Evolutionary conservation across 768 basidiomycete genomes (phyloP).

Genomic region (Lentinula lateritia): DNA sequence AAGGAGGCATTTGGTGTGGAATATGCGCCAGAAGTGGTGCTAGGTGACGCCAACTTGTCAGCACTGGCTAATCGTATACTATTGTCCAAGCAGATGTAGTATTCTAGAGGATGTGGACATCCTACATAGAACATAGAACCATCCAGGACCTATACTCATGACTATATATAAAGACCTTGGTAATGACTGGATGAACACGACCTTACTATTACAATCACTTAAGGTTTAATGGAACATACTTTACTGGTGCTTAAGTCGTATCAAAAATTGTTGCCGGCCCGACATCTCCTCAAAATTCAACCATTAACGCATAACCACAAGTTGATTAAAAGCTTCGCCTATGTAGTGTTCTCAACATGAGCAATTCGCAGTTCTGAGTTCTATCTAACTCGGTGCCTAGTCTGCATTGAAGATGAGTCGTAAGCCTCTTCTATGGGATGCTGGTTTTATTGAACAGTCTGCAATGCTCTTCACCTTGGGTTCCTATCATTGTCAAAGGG

Average conservation of each 20-base stretch:
- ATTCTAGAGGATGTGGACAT: too few species aligned
- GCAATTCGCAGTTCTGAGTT: neutral
- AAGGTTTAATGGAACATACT: too few species aligned
- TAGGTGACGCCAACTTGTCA: constrained; percentile 92
- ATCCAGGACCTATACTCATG: neutral
- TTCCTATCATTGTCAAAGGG: constrained; percentile 31
- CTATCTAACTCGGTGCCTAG: neutral
- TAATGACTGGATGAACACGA: too few species aligned
- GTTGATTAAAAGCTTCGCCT: too few species aligned
- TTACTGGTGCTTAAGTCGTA: too few species aligned
- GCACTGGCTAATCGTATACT: constrained; percentile 80
- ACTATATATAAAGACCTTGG: too few species aligned
- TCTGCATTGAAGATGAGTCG: neutral
- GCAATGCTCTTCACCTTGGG: constrained; percentile 44
- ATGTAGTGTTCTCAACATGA: too few species aligned
- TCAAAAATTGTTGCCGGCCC: too few species aligned
- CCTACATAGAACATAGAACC: constrained; percentile 15
- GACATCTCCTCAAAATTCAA: too few species aligned
- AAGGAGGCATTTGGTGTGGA: constrained; percentile 85
- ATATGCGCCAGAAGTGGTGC: constrained; percentile 81
- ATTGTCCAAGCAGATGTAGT: constrained; percentile 57
- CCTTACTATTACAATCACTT: too few species aligned
- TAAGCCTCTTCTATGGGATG: neutral
- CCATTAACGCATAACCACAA: too few species aligned
- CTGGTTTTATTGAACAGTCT: constrained; percentile 18